These are phyloP conservation scores for Aspergillus sp. DNA, from an alignment of 2,329 filamentous ascomycete species.

Conservation along the genomic window DNA sequence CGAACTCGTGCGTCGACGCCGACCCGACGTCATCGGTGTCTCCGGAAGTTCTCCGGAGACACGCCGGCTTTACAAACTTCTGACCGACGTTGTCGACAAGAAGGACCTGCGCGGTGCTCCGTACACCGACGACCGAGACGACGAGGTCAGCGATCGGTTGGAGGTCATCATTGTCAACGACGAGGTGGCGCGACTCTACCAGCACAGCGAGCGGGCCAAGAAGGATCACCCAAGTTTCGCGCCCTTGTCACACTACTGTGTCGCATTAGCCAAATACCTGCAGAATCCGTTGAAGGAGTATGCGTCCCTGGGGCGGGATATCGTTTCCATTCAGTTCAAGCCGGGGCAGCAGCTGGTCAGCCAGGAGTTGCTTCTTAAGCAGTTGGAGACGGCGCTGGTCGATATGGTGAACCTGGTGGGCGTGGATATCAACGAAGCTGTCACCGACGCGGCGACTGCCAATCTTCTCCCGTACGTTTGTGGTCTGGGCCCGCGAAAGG, in stretches of 20 bases:
- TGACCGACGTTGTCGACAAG: conserved; percentile 75
- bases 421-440: conserved; percentile 91
- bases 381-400: conserved; percentile 93
- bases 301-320: conserved; percentile 83
- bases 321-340: conserved; percentile 83
- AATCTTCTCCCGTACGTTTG: conserved; percentile 88
- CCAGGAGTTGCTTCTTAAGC: conserved; percentile 79
- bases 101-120: conserved; percentile 75
- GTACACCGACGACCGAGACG: conserved; percentile 80
- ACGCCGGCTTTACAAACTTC: conserved; percentile 75
- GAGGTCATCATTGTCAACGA: conserved; percentile 94
- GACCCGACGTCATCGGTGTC: conserved; percentile 86
- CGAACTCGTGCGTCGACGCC: conserved; percentile 74
- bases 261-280: conserved; percentile 84
- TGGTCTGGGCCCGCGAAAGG: conserved; percentile 89
- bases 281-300: conserved; percentile 98
- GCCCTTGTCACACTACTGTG: conserved; percentile 81
- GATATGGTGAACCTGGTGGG: conserved; percentile 98
- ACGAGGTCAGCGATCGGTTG: conserved; percentile 73
- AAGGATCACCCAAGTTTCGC: conserved; percentile 78
- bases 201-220: conserved; percentile 77
- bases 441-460: conserved; percentile 75
- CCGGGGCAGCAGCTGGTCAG: conserved; percentile 85
- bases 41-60: conserved; percentile 88
- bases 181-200: conserved; percentile 94